phyloP scores from a whole-genome alignment of 148 eudicot genomes.

The Chenopodium album region DNA sequence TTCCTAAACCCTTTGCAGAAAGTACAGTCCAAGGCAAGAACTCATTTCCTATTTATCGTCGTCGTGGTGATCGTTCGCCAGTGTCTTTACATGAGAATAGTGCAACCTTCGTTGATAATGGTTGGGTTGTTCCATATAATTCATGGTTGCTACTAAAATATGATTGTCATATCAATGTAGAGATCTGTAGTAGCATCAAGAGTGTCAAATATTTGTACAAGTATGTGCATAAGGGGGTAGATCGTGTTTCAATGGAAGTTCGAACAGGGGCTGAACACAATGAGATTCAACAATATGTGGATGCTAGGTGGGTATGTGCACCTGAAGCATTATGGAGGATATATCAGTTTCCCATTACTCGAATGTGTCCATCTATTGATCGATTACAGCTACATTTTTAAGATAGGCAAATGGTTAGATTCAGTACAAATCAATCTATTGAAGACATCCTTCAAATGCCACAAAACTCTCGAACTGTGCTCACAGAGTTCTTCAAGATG shows the following conservation, averaged over 20 bases:
- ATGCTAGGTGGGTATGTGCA: not conserved
- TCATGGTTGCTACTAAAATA: not conserved
- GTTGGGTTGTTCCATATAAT: not conserved
- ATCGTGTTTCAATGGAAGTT: not conserved
- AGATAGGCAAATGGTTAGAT: not conserved
- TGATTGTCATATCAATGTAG: slow-evolving; percentile 8
- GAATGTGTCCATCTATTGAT: slow-evolving; percentile 6
- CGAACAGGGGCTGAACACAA: not conserved
- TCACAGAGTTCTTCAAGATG: slow-evolving; percentile 2
- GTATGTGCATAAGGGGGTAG: not conserved
- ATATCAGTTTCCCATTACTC: not conserved
- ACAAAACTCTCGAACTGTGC: not conserved
- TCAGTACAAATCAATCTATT: not conserved
- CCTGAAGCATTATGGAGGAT: slow-evolving; percentile 2
- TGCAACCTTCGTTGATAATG: not conserved
- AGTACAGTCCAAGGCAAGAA: not conserved
- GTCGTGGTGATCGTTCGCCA: not conserved
- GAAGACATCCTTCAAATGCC: not conserved
- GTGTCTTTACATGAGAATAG: not conserved
- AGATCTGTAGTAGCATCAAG: slow-evolving; percentile 4
- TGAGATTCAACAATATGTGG: slow-evolving; percentile 1
- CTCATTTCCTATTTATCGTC: not conserved
- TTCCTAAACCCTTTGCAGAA: not conserved
- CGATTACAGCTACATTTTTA: not conserved
- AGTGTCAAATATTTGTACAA: slow-evolving; percentile 3